Base-by-base conservation (phyloP, 2,329 filamentous ascomycete genomes). In the Cytospora chrysosperma region DNA sequence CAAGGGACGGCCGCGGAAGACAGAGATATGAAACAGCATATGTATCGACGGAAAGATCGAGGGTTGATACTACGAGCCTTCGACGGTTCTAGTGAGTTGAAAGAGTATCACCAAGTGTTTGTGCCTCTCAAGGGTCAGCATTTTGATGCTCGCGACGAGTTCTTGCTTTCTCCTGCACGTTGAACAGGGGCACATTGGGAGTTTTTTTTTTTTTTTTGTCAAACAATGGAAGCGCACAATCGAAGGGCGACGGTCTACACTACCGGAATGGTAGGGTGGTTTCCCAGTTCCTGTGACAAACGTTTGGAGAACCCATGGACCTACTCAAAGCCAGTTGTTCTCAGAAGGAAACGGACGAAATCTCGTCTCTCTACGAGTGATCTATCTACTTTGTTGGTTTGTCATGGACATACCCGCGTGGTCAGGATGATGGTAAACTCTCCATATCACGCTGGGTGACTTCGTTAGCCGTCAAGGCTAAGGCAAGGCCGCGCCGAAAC, bases 401-500 rank as follows among this genome's bases (percentile, higher is more conserved):
- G 54, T 28, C 32, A 9, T 50, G 34, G 47, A 53, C 57, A 43
- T 37, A 21, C 21, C 26, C 37, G 21, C 19, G 50, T 26, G 32
- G 30, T 21, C 50, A 32, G 24, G 52, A 24, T 54, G n/a, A 24
- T 9, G 21, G 26, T 24, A 52, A 1, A 4, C 17, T 21, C 32
- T n/a, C 19, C 37, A 40, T 7, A 26, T 27, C 24, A 40, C n/a
- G 24, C 13, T 3, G 28, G 57, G n/a, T 17, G 49, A 52, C 28
- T 59, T 59, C 57, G 57, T 26, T 34, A 21, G 47, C 57, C 49
- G 21, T 43, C n/a, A 40, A 52, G 57, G 57, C 57, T 30, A 24
- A 53, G n/a, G 49, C 57, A 52, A 59, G 47, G 57, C 57, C 49
- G 47, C 57, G 57, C 57, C 57, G 30, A 51, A 37, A 52, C 24